Conservation (phyloP, 2,329 filamentous ascomycete species). For the Botrytis galanthina region DNA sequence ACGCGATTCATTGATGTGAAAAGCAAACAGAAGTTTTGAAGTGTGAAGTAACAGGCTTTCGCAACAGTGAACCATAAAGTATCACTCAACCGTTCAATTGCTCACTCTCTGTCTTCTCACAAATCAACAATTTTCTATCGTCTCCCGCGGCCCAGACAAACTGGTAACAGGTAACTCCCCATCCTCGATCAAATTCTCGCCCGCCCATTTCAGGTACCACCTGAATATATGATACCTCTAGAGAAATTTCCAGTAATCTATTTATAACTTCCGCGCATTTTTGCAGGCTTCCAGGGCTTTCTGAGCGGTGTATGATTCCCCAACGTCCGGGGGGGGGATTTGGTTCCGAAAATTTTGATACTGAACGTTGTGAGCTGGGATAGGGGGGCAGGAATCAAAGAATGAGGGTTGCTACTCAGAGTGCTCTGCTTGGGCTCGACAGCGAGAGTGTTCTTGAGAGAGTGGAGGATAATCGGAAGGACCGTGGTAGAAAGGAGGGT, state of each 20-base stretch:
- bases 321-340: rapidly evolving
- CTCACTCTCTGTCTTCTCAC: background rate
- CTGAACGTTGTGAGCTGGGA: background rate
- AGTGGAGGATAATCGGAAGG: background rate
- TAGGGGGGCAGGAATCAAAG: background rate
- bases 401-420: background rate
- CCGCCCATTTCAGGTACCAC: too few species aligned
- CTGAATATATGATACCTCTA: background rate
- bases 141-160: background rate
- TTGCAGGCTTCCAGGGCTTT: background rate
- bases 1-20: background rate
- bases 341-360: background rate
- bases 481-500: background rate
- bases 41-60: background rate
- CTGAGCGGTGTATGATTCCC: rapidly evolving
- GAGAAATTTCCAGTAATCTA: background rate
- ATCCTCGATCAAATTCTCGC: background rate
- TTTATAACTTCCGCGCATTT: background rate
- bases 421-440: background rate
- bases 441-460: background rate
- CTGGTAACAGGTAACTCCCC: background rate
- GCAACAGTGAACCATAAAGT: background rate
- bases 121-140: background rate
- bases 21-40: background rate
- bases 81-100: background rate